These are phyloP conservation scores for Aspergillus pseudotamarii DNA, from an alignment of 2,329 filamentous ascomycete genomes.

Conservation along the genomic window DNA sequence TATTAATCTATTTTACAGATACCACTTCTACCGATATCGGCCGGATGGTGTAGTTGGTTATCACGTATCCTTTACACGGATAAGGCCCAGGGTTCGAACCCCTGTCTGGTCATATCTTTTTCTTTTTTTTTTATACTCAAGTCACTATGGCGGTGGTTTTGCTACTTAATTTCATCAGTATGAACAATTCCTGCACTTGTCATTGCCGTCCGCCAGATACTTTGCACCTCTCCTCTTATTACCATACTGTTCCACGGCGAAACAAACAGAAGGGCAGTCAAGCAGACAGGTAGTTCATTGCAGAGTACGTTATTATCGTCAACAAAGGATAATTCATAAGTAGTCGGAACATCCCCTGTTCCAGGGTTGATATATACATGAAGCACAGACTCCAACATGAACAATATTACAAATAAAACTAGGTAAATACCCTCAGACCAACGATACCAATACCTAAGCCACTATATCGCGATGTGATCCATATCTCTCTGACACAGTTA, in stretches of 20 bases:
- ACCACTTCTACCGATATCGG: not conserved
- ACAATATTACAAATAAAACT: not conserved
- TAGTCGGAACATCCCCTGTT: too few species aligned
- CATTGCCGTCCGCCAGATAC: too few species aligned
- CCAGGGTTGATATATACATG: too few species aligned
- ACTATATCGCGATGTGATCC: not conserved
- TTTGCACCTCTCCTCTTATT: too few species aligned
- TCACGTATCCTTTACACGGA: not conserved
- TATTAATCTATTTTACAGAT: fast-evolving
- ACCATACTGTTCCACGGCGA: too few species aligned
- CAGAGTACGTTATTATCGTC: too few species aligned
- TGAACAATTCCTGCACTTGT: too few species aligned
- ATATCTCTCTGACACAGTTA: not conserved
- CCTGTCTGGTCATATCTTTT: not conserved
- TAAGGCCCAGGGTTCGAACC: not conserved
- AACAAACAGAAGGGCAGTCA: too few species aligned
- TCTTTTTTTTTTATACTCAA: not conserved
- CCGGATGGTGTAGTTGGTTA: conserved; percentile 1
- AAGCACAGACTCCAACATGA: not conserved
- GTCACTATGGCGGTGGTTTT: not conserved
- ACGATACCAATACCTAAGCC: not conserved
- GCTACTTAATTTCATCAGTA: too few species aligned
- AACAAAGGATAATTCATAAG: too few species aligned
- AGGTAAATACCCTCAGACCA: too few species aligned
- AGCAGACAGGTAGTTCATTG: too few species aligned